Evolutionary conservation across 2,329 filamentous ascomycete genomes (phyloP).

Genomic region (Pseudogymnoascus pannorum): DNA sequence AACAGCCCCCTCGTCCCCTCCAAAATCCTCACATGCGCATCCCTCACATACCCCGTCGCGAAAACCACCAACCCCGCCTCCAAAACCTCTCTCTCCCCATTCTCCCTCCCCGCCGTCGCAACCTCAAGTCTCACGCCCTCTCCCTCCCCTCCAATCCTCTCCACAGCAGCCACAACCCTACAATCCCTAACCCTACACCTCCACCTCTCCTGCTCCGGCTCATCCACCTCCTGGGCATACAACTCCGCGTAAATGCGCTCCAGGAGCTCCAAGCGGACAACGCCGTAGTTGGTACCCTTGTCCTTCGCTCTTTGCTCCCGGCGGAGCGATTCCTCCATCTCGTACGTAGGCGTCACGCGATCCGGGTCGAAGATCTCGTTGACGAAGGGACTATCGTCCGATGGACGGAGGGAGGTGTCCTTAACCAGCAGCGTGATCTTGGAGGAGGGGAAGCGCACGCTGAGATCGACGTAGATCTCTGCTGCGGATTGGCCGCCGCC

Average conservation of each 20-base stretch:
- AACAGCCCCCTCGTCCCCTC: slow-evolving; percentile 58
- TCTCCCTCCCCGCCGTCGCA: slow-evolving; percentile 62
- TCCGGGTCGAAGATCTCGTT: slow-evolving; percentile 95
- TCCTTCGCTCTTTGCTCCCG: slow-evolving; percentile 55
- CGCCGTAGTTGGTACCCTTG: slow-evolving; percentile 86
- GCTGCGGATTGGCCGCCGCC: slow-evolving; percentile 89
- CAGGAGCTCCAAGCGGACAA: slow-evolving; percentile 84
- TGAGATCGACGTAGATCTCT: slow-evolving; percentile 89
- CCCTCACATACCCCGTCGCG: slow-evolving; percentile 78
- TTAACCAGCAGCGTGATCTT: slow-evolving; percentile 74
- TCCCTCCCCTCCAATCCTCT: slow-evolving; percentile 31
- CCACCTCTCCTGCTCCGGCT: slow-evolving; percentile 65
- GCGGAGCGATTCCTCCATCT: slow-evolving; percentile 56
- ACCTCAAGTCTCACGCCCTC: slow-evolving; percentile 52
- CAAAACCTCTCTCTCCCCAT: slow-evolving; percentile 43
- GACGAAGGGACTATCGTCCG: slow-evolving; percentile 93
- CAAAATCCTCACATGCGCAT: slow-evolving; percentile 72
- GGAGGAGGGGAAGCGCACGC: slow-evolving; percentile 73
- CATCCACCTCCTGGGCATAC: slow-evolving; percentile 74
- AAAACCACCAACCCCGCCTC: slow-evolving; percentile 76
- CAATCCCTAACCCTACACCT: slow-evolving; percentile 71
- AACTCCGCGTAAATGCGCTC: slow-evolving; percentile 82
- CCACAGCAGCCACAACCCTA: slow-evolving; percentile 45
- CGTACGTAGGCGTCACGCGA: slow-evolving; percentile 69
- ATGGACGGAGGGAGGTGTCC: slow-evolving; percentile 75